A percentile compares a stretch with the other conserved stretches of the same genome.
Evolutionary conservation across 768 basidiomycete species (phyloP).

Genomic region (Auricularia auricula-judae): DNA sequence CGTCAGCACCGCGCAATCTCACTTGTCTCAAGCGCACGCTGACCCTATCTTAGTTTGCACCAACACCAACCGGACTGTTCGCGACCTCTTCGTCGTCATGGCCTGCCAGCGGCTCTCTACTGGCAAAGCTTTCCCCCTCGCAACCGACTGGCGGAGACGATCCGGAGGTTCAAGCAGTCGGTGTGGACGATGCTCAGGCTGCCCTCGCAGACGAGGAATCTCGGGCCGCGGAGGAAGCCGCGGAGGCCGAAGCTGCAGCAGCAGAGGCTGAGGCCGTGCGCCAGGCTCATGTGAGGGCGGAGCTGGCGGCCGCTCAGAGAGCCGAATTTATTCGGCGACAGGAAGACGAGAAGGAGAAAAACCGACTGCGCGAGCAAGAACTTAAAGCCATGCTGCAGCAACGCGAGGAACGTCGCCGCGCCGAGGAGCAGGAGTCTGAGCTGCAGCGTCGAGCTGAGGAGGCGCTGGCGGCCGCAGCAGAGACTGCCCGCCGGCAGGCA

Average conservation of each 20-base stretch:
- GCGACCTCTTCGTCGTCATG: neutral
- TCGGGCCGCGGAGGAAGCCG: neutral
- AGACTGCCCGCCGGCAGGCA: neutral
- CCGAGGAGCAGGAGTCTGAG: neutral
- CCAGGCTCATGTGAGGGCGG: neutral
- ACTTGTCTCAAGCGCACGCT: neutral
- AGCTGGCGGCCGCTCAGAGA: neutral
- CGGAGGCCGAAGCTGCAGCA: neutral
- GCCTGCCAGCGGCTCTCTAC: too few species aligned
- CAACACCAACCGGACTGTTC: neutral
- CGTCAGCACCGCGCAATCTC: neutral
- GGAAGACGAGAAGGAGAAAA: neutral
- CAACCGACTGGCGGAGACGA: too few species aligned
- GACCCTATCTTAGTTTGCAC: neutral
- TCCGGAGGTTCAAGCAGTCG: neutral
- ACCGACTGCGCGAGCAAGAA: neutral
- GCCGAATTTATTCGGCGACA: slow-evolving; percentile 1
- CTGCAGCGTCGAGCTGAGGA: neutral
- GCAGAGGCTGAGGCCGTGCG: neutral
- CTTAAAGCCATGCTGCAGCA: neutral
- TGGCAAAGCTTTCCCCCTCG: too few species aligned
- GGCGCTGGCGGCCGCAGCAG: slow-evolving; percentile 1
- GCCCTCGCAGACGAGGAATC: neutral
- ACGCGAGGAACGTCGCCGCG: neutral
- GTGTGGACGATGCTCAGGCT: neutral